A percentile compares a stretch with the other conserved stretches of the same genome.
These are phyloP conservation scores for Saccharomyces pastorianus DNA, from an alignment of 1,139 yeast species.

Conservation along the genomic window DNA sequence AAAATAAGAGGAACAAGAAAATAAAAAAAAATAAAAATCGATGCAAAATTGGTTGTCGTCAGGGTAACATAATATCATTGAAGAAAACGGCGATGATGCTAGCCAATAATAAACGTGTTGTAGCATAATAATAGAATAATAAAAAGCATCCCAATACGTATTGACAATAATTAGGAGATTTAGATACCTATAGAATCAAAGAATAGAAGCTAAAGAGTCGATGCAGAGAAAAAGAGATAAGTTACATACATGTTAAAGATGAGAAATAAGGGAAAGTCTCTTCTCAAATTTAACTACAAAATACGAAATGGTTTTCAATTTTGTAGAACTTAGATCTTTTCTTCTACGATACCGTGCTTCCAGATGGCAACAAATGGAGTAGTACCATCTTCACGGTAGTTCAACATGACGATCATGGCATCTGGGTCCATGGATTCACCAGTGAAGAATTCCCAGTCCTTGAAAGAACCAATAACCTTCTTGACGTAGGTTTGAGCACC, in stretches of 20 bases:
- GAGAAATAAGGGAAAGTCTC: neutral
- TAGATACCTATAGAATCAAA: neutral
- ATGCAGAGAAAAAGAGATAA: neutral
- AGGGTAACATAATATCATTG: neutral
- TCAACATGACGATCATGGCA: constrained; percentile 93
- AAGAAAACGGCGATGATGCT: neutral
- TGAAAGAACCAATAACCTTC: constrained; percentile 90
- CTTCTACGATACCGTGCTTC: constrained; percentile 93
- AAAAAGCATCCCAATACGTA: neutral
- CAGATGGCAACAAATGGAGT: constrained; percentile 97
- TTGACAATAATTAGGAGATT: neutral
- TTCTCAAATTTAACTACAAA: neutral
- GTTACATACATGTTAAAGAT: neutral
- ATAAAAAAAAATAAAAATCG: neutral
- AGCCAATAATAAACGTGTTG: neutral
- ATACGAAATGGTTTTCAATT: neutral
- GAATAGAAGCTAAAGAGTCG: neutral
- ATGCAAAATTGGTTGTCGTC: neutral
- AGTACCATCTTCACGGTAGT: constrained; percentile 99
- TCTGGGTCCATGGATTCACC: constrained; percentile 99
- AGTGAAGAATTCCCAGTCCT: constrained; percentile 98
- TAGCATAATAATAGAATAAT: neutral
- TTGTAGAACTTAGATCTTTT: constrained; percentile 59
- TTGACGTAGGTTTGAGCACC: constrained; percentile 94
- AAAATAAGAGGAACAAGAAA: neutral